These are phyloP conservation scores for Aristolochia contorta DNA, from an alignment of 164 flowering plant species.

Conservation along the genomic window DNA sequence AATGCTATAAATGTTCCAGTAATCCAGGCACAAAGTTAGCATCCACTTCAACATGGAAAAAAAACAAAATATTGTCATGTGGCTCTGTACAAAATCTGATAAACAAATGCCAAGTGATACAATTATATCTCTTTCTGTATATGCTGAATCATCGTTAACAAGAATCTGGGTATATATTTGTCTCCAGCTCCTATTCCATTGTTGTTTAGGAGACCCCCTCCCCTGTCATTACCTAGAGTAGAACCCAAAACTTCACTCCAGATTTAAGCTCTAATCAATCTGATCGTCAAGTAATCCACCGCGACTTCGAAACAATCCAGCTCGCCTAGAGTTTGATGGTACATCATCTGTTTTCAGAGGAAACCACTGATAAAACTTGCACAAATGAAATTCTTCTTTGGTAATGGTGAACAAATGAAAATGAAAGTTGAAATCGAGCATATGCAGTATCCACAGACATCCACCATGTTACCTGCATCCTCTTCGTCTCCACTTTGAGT, in stretches of 20 bases:
- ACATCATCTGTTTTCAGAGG: constrained; percentile 18
- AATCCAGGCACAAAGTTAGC: no score
- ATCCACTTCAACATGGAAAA: no score
- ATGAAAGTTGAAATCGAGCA: neutral
- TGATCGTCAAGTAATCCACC: neutral
- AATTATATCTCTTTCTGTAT: no score
- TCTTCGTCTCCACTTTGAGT: constrained; percentile 74
- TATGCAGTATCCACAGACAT: neutral
- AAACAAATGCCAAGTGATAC: no score
- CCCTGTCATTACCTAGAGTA: no score
- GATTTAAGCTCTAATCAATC: neutral
- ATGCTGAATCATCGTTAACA: no score
- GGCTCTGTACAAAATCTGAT: no score
- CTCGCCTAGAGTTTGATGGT: constrained; percentile 27
- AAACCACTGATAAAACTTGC: neutral
- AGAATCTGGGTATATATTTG: no score
- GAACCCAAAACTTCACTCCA: neutral
- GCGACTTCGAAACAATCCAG: constrained; percentile 10
- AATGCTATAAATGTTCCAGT: no score
- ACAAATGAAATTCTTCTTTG: neutral
- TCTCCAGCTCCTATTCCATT: no score
- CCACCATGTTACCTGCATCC: constrained; percentile 10
- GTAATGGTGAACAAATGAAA: neutral
- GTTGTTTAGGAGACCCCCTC: no score
- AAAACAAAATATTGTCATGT: no score